Evolutionary conservation across 2,329 filamentous ascomycete genomes (phyloP).

Genomic region (Aspergillaceae sp.): DNA sequence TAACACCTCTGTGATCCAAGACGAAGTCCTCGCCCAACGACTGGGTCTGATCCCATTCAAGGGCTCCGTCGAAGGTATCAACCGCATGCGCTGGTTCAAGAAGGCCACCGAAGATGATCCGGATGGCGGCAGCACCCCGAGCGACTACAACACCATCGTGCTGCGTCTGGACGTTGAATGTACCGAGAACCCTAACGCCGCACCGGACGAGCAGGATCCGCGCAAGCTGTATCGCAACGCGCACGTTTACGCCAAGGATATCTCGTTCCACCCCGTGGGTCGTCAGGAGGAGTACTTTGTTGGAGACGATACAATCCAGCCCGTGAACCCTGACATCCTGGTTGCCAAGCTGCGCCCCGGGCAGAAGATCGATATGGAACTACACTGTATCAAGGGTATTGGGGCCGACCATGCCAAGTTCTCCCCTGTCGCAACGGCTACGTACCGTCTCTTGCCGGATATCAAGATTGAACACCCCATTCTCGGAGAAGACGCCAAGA

Average conservation of each 20-base stretch:
- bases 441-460: conserved; percentile 80
- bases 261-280: conserved; percentile 68
- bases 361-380: conserved; percentile 74
- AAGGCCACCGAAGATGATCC: conserved; percentile 59
- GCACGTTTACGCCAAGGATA: conserved; percentile 69
- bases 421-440: conserved; percentile 89
- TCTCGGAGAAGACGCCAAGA: conserved; percentile 73
- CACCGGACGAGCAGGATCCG: conserved; percentile 67
- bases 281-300: conserved; percentile 60
- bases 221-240: conserved; percentile 77
- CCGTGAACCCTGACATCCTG: conserved; percentile 85
- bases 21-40: conserved; percentile 87
- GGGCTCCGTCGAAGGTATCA: conserved; percentile 66
- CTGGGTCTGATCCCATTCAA: conserved; percentile 85
- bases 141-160: conserved; percentile 80
- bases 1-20: conserved; percentile 96
- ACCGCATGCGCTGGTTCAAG: conserved; percentile 74
- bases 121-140: conserved; percentile 42
- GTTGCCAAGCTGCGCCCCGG: conserved; percentile 89
- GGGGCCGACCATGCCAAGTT: conserved; percentile 95
- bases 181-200: conserved; percentile 65
- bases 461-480: conserved; percentile 82
- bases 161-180: conserved; percentile 71
- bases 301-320: conserved; percentile 58
- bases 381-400: conserved; percentile 92